These are phyloP conservation scores for Actinomortierella wolfii DNA, from an alignment of 371 early-diverging fungal genomes.

Conservation along the genomic window DNA sequence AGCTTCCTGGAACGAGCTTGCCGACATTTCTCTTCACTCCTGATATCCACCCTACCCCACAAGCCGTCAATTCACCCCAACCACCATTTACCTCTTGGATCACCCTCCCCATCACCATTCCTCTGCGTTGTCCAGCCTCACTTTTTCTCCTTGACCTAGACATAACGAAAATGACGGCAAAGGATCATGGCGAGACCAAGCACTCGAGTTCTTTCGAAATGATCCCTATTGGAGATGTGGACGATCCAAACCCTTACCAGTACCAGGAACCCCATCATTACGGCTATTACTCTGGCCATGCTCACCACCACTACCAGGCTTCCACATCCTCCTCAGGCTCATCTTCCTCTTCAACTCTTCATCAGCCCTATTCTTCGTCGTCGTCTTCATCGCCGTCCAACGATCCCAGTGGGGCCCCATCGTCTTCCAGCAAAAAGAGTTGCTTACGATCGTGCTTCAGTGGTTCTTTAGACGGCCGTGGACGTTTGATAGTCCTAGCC, in stretches of 20 bases:
- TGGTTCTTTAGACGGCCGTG: neutral
- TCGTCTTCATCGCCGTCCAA: neutral
- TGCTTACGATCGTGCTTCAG: too few species aligned
- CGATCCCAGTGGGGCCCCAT: too few species aligned
- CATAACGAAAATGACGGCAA: constrained; percentile 3
- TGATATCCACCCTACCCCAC: constrained; percentile 1
- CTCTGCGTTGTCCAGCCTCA: too few species aligned
- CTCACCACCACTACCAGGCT: neutral
- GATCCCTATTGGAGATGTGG: constrained; percentile 21
- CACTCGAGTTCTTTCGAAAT: constrained; percentile 35
- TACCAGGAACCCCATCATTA: constrained; percentile 2
- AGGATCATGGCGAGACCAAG: constrained; percentile 7
- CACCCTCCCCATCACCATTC: too few species aligned
- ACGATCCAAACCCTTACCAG: too few species aligned
- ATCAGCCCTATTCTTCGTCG: neutral
- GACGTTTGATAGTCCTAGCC: constrained; percentile 22
- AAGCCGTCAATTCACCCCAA: neutral
- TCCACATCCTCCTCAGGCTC: neutral
- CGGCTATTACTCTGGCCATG: neutral
- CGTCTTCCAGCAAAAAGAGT: too few species aligned
- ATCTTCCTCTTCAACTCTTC: neutral
- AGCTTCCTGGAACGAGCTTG: too few species aligned
- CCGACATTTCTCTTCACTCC: neutral
- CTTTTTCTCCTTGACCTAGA: too few species aligned
- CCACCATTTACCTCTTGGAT: too few species aligned